Base-by-base conservation (phyloP, 306 rosid species). In the Hylodesmum podocarpum region DNA sequence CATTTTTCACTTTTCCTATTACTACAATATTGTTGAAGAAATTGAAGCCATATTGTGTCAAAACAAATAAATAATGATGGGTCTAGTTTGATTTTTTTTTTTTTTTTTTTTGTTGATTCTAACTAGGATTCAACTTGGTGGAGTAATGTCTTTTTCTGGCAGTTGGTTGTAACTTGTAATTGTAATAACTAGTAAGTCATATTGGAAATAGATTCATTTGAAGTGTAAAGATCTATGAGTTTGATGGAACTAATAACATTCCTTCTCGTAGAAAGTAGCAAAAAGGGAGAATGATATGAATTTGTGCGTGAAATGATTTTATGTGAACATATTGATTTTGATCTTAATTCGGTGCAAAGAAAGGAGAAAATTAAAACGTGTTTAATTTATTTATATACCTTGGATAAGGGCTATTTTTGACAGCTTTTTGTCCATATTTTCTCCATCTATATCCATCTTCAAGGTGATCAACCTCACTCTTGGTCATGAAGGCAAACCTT, bases 391-490 rank as follows among this genome's bases (percentile, higher is more conserved):
- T 33, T 33, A 27, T 8, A 1, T 78, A 40, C 97, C 97, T 92
- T 74, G 97, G 97, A 33, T 84, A 92, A 29, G 97, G 97, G 76
- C 97, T 92, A 72, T 92, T 90, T 73, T 92, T 92, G 25, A 92
- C 96, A 53, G 97, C 97, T 62, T 92, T 92, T 25, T 92, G 97
- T 27, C 97, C 97, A 79, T 91, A 91, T 82, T 91, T 91, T 76
- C 97, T 91, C 97, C 97, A 91, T 78, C 97, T 80, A 27, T 92
- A 92, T 15, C 97, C 97, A 76, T 92, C 97, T 88, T 92, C 97
- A 9, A 92, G 88, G 40, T 92, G 97, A 84, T 92, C 97, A 70
- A 92, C 96, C 84, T 92, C 97, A 79, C 97, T 92, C 87, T 90
- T 92, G 7, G 97, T 92, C 90, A 90, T 87, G 89, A 92, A 92